Conservation (phyloP, 2,329 filamentous ascomycete genomes). For the Alternaria arborescens region DNA sequence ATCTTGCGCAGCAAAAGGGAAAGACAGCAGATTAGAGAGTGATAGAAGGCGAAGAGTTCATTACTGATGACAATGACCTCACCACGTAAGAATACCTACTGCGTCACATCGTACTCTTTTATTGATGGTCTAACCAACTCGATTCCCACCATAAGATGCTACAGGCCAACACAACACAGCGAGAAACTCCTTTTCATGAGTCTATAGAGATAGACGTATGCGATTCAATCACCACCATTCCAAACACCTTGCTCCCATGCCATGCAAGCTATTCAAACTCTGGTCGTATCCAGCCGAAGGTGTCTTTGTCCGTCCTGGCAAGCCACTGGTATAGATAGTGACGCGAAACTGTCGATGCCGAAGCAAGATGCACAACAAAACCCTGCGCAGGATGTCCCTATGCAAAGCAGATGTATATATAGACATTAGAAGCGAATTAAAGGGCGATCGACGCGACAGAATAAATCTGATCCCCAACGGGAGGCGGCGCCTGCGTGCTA, state of each 20-base stretch:
- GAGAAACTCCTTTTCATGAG: slow-evolving; percentile 7
- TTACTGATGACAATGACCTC: not conserved
- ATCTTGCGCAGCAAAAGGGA: not conserved
- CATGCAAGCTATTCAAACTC: slow-evolving; percentile 25
- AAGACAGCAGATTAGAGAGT: not conserved
- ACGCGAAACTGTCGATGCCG: slow-evolving; percentile 12
- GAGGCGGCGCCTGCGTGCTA: slow-evolving; percentile 32
- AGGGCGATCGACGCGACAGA: slow-evolving; percentile 34
- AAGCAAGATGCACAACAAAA: slow-evolving; percentile 15
- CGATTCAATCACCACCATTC: slow-evolving; percentile 15
- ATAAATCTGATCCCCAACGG: slow-evolving; percentile 26
- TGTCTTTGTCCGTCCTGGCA: slow-evolving; percentile 19
- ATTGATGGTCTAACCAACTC: slow-evolving; percentile 1
- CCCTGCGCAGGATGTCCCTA: not conserved
- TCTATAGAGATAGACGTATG: slow-evolving; percentile 13
- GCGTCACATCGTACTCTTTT: not conserved
- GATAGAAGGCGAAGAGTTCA: too few relatives aligned
- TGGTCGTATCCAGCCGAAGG: slow-evolving; percentile 21
- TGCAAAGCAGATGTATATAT: slow-evolving; percentile 34
- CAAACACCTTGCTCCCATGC: slow-evolving; percentile 20
- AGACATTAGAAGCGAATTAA: slow-evolving; percentile 42
- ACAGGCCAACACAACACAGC: slow-evolving; percentile 15
- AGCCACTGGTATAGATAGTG: slow-evolving; percentile 38
- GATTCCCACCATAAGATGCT: slow-evolving; percentile 8
- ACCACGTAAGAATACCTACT: not conserved